Conservation (phyloP, 192 early-diverging fungal species). For the Linderina pennispora region DNA sequence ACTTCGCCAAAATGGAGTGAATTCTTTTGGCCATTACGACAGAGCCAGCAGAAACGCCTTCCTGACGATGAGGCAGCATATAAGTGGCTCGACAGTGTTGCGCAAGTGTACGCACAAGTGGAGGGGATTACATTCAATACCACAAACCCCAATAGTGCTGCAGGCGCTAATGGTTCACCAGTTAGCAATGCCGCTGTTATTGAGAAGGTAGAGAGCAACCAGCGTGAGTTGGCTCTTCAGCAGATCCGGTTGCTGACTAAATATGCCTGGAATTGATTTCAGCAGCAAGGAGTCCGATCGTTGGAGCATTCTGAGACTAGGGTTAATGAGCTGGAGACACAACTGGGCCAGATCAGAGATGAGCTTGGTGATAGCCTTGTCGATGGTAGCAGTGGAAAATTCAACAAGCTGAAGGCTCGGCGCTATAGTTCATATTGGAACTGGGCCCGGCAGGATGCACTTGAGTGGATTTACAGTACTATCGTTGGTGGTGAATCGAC, state of each 20-base stretch:
- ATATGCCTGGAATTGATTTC: slow-evolving; percentile 78
- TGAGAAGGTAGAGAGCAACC: slow-evolving; percentile 65
- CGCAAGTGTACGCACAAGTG: slow-evolving; percentile 66
- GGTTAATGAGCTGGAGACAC: slow-evolving; percentile 55
- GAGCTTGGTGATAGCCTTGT: slow-evolving; percentile 78
- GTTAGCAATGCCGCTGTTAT: slow-evolving; percentile 87
- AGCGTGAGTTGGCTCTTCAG: slow-evolving; percentile 63
- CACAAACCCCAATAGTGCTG: no score
- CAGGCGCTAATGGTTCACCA: slow-evolving; percentile 4
- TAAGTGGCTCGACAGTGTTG: slow-evolving; percentile 68
- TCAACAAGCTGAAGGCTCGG: slow-evolving; percentile 77
- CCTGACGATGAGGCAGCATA: slow-evolving; percentile 68
- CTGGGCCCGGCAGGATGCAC: slow-evolving; percentile 62
- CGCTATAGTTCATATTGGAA: slow-evolving; percentile 95
- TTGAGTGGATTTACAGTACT: slow-evolving; percentile 62
- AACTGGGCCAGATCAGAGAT: slow-evolving; percentile 67
- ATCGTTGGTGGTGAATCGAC: slow-evolving; percentile 71
- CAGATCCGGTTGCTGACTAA: slow-evolving; percentile 82
- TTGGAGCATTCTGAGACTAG: slow-evolving; percentile 58
- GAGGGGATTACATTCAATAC: no score
- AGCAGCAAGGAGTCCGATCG: slow-evolving; percentile 57
- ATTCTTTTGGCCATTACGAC: slow-evolving; percentile 76
- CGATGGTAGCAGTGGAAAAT: slow-evolving; percentile 73
- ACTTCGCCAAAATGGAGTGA: slow-evolving; percentile 63
- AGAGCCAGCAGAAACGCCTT: slow-evolving; percentile 78